phyloP scores from a whole-genome alignment of 2,329 filamentous ascomycete species.

The Lasiodiplodia hormozganensis region DNA sequence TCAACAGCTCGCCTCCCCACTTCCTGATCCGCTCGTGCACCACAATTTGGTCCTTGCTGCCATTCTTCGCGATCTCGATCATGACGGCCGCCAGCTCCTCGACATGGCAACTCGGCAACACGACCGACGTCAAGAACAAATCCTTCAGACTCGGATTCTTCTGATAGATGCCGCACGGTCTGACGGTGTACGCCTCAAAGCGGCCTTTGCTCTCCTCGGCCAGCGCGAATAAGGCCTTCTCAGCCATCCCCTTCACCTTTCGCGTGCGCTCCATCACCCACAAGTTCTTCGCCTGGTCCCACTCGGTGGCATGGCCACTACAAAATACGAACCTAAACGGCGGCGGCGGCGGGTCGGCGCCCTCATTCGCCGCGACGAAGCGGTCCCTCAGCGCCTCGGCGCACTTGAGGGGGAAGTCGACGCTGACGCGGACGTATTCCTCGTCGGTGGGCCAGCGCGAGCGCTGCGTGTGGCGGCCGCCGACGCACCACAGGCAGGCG shows the following conservation, averaged over 20 bases:
- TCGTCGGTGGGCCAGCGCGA: slow-evolving; percentile 4
- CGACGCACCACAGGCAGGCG: slow-evolving; percentile 14
- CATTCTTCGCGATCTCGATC: slow-evolving; percentile 2
- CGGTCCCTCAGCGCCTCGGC: background rate
- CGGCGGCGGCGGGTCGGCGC: background rate
- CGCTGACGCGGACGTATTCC: slow-evolving; percentile 11
- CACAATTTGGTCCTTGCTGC: slow-evolving; percentile 1
- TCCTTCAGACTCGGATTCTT: slow-evolving; percentile 1
- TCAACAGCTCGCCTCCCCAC: slow-evolving; percentile 2
- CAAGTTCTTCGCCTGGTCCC: background rate
- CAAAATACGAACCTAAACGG: slow-evolving; percentile 10
- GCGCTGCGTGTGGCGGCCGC: slow-evolving; percentile 17
- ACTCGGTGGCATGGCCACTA: slow-evolving; percentile 6
- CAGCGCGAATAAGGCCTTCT: slow-evolving; percentile 2
- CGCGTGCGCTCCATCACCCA: slow-evolving; percentile 18
- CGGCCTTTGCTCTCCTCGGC: background rate
- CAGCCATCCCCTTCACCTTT: slow-evolving; percentile 8
- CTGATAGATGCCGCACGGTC: slow-evolving; percentile 9
- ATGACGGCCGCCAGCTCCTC: slow-evolving; percentile 15
- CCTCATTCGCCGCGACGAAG: background rate
- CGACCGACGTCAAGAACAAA: background rate
- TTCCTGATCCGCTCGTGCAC: background rate
- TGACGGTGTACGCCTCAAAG: slow-evolving; percentile 11
- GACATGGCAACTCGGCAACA: slow-evolving; percentile 19
- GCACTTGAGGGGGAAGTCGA: background rate